A percentile compares a stretch with the other conserved stretches of the same genome.
These are phyloP conservation scores for Scutellaria baicalensis DNA, from an alignment of 257 asterid species.

Conservation along the genomic window DNA sequence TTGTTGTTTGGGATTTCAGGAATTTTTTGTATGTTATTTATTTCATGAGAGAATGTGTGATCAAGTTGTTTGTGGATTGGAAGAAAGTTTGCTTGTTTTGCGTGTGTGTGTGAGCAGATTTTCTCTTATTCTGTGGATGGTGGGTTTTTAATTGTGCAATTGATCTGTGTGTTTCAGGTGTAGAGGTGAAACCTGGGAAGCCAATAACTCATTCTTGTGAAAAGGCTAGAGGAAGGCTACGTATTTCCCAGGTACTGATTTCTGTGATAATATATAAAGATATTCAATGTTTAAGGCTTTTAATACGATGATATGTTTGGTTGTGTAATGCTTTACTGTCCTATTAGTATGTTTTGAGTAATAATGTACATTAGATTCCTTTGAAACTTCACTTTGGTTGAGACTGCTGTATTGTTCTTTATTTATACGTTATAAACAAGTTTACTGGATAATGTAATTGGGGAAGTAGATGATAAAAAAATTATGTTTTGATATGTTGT, in stretches of 20 bases:
- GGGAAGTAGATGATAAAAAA: background rate
- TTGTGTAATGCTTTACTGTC: background rate
- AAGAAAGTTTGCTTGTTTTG: background rate
- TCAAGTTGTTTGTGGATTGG: background rate
- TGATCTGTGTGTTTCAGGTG: slow-evolving; percentile 37
- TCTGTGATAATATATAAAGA: background rate
- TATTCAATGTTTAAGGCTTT: background rate
- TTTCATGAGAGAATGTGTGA: too few relatives aligned
- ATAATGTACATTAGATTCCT: background rate
- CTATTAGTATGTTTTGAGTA: background rate
- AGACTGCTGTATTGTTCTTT: background rate
- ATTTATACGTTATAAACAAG: background rate
- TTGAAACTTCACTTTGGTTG: background rate
- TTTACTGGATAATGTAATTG: background rate
- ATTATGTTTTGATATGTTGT: background rate
- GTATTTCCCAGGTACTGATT: slow-evolving; percentile 65
- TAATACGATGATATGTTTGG: background rate
- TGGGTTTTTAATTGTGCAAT: too few relatives aligned
- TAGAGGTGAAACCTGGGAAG: slow-evolving; percentile 64
- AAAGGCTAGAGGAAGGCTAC: slow-evolving; percentile 53
- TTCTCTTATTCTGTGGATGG: background rate
- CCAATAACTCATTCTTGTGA: slow-evolving; percentile 55
- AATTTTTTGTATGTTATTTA: background rate
- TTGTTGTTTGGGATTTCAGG: background rate
- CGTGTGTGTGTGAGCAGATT: background rate